A percentile compares a stretch with the other conserved stretches of the same genome.
Evolutionary conservation across 352 stramenopile species (phyloP).

Genomic region (Phytophthora pisi): DNA sequence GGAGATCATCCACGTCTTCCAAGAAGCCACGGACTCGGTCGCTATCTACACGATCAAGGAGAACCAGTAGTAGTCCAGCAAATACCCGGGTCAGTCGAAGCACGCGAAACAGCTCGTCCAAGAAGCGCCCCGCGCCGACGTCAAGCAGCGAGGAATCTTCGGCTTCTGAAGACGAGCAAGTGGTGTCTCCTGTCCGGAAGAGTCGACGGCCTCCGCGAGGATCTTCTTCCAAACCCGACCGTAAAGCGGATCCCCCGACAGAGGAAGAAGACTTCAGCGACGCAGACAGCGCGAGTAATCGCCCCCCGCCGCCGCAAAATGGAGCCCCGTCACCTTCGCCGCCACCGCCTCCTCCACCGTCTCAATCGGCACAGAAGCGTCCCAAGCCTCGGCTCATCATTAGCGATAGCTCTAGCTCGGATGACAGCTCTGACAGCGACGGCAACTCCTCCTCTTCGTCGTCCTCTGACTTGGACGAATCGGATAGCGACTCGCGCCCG

Average conservation of each 20-base stretch:
- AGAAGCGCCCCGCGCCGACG: conserved; percentile 30
- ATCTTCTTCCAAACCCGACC: conserved; percentile 10
- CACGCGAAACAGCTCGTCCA: conserved; percentile 27
- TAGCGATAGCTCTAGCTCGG: conserved; percentile 74
- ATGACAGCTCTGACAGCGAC: conserved; percentile 46
- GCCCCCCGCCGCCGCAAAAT: conserved; percentile 19
- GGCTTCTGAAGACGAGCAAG: conserved; percentile 27
- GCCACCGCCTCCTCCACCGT: conserved; percentile 35
- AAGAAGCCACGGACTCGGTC: conserved; percentile 25
- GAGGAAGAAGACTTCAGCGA: conserved; percentile 28
- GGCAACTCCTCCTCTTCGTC: conserved; percentile 47
- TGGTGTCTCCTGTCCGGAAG: conserved; percentile 29
- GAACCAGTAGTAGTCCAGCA: conserved; percentile 7
- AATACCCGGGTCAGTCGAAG: conserved; percentile 22
- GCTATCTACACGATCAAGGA: conserved; percentile 28
- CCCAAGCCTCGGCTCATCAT: conserved; percentile 48
- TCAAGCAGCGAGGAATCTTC: conserved; percentile 33
- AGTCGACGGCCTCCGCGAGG: conserved; percentile 17
- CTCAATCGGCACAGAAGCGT: conserved; percentile 32
- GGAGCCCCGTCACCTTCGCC: conserved; percentile 21
- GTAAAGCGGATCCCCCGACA: conserved; percentile 22
- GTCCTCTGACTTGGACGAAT: conserved; percentile 44
- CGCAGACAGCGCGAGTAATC: conserved; percentile 16
- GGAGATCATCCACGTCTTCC: conserved; percentile 25
- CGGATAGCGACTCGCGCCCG: conserved; percentile 31